Percentiles rank a stretch among this genome's conserved stretches.
These are phyloP conservation scores for Trichothecium roseum DNA, from an alignment of 2,329 filamentous ascomycete species.

Conservation along the genomic window DNA sequence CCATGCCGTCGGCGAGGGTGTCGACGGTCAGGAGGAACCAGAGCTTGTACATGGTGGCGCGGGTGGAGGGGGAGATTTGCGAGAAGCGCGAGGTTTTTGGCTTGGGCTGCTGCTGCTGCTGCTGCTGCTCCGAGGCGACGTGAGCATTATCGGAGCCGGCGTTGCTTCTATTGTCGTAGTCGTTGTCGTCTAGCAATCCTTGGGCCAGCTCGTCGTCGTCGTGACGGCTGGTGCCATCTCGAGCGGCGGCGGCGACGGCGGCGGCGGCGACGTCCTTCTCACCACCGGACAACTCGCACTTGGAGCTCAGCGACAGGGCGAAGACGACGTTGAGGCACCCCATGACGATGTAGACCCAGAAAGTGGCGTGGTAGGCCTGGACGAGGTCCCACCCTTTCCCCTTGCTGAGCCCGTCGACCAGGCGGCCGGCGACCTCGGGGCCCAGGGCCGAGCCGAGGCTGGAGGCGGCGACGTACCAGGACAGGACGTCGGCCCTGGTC, in stretches of 20 bases:
- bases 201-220: constrained; percentile 11
- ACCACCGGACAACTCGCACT: constrained; percentile 36
- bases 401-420: constrained; percentile 36
- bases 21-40: constrained; percentile 57
- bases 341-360: constrained; percentile 48
- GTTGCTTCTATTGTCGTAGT: constrained; percentile 7
- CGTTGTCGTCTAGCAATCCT: constrained; percentile 13
- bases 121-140: no score
- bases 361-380: constrained; percentile 45
- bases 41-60: constrained; percentile 49
- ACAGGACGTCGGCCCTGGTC: constrained; percentile 50
- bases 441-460: constrained; percentile 45
- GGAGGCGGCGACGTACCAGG: constrained; percentile 53
- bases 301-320: constrained; percentile 33
- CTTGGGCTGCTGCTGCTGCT: constrained; percentile 7
- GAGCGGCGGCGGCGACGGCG: constrained; percentile 6
- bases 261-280: constrained; percentile 8
- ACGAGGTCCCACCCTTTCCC: constrained; percentile 36
- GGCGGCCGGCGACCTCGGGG: constrained; percentile 38
- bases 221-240: no score
- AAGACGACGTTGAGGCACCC: constrained; percentile 39
- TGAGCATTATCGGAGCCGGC: constrained; percentile 4
- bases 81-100: constrained; percentile 29
- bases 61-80: constrained; percentile 47
- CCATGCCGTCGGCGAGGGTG: constrained; percentile 56